Evolutionary conservation across 305 asterid genomes (phyloP), one percentile per base, ranked within the genome.

Genomic region (Andrographis paniculata): DNA sequence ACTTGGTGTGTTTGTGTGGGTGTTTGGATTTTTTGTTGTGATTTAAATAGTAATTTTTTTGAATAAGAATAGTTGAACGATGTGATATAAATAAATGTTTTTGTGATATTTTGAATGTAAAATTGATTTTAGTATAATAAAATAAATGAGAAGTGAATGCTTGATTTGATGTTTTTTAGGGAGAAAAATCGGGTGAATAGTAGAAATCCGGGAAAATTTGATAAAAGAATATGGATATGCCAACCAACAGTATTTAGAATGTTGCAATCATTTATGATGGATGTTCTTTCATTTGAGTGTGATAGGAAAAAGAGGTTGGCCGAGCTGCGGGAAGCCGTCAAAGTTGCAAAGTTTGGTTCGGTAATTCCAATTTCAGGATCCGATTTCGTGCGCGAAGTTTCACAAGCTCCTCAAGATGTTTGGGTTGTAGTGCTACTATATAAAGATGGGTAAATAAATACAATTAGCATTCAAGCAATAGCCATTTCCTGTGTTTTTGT

Each of bases 321-420:
- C 23, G 98, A 91, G 78, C 80, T 91, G 80, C 78, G 65, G 65
- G 94, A 80, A 68, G 77, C 80, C 50, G 76, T 61, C 49, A 83
- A 80, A 76, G 41, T 86, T 55, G 94, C 81, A 35, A 84, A 69
- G 66, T 91, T 86, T 59, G 99, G 99, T 57, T 78, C 89, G 5
- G 77, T 91, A 55, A 60, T 77, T 49, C 96, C 87, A 14, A 91
- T 91, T 45, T 78, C 95, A 6, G 98, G 98, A 43, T 85, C 98
- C 1, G 98, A 91, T 74, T 91, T 91, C 59, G 87, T 91, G 48
- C 93, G 96, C 30, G 95, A 91, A 65, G 99, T 91, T 58, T 91
- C 99, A 33, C 95, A 86, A 59, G 99, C 96, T 59, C 94, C 96
- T 14, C 72, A 67, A 54, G 96, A 91, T 37, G 72, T 86, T 48